phyloP scores from a whole-genome alignment of 352 stramenopile genomes.

The Pythium plurisporium region DNA sequence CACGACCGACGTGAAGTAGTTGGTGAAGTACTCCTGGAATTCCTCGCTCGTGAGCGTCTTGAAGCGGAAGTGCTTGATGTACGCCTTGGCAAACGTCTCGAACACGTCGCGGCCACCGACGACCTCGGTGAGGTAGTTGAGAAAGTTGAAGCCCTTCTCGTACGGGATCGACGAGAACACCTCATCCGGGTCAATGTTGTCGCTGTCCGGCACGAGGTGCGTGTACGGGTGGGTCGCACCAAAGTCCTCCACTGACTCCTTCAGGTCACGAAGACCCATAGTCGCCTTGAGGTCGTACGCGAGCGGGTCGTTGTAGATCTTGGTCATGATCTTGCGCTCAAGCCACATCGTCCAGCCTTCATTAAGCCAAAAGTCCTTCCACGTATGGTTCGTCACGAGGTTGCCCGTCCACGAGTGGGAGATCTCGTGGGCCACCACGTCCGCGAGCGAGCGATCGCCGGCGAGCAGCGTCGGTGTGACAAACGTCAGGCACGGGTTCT shows the following conservation, averaged over 20 bases:
- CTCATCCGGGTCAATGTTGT: conserved; percentile 90
- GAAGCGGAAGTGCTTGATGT: conserved; percentile 78
- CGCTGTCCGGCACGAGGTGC: conserved; percentile 63
- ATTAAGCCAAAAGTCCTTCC: conserved; percentile 98
- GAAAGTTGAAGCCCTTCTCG: conserved; percentile 80
- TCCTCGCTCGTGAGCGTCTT: conserved; percentile 69
- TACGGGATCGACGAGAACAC: conserved; percentile 61
- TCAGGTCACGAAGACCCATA: conserved; percentile 20
- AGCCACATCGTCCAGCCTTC: conserved; percentile 98
- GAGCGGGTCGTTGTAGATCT: conserved; percentile 23
- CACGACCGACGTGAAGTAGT: conserved; percentile 45
- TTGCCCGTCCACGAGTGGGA: conserved; percentile 19
- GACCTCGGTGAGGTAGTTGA: conserved; percentile 34
- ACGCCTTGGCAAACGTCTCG: conserved; percentile 80
- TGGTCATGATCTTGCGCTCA: conserved; percentile 75
- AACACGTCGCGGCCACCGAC: conserved; percentile 26
- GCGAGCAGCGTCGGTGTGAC: conserved; percentile 95
- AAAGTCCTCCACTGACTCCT: conserved; percentile 23
- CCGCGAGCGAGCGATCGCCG: conserved; percentile 92
- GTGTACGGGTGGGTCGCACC: conserved; percentile 50
- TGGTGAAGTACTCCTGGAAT: conserved; percentile 43
- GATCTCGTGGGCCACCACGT: conserved; percentile 94
- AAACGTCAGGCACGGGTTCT: conserved; percentile 96
- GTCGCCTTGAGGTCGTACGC: conserved; percentile 16
- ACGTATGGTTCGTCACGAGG: conserved; percentile 90